Conservation (phyloP, 106 monocot genomes). For the Dendrobium nobile region DNA sequence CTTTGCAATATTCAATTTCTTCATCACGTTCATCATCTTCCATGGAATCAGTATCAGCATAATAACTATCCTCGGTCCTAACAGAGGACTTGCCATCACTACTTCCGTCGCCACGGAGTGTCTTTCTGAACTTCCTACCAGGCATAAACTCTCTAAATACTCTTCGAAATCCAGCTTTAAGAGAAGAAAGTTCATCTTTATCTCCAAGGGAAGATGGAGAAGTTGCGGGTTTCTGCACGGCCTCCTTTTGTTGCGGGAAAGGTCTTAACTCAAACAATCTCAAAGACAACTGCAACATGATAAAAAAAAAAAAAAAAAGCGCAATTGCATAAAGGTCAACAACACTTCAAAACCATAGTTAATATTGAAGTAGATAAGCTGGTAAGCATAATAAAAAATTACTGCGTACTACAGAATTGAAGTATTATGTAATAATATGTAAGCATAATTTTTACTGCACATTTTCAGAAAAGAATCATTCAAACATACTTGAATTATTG, state of each 20-base stretch:
- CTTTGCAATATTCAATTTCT: slow-evolving; percentile 31
- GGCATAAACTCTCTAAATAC: slow-evolving; percentile 38
- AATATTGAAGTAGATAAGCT: too few species aligned
- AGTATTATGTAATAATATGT: too few species aligned
- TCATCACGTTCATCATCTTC: slow-evolving; percentile 36
- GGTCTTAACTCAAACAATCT: slow-evolving; percentile 3
- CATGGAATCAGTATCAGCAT: neutral
- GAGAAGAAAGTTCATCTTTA: slow-evolving; percentile 54
- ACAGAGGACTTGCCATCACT: slow-evolving; percentile 20
- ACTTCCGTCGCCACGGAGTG: slow-evolving; percentile 25
- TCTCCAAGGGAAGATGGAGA: neutral
- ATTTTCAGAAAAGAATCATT: neutral
- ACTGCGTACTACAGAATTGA: too few species aligned
- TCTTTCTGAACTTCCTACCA: slow-evolving; percentile 26
- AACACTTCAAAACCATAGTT: too few species aligned
- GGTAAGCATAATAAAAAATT: too few species aligned
- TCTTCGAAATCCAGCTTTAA: slow-evolving; percentile 50
- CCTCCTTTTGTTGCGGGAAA: neutral
- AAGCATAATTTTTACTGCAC: too few species aligned
- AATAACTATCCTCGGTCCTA: neutral
- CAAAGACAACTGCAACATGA: slow-evolving; percentile 1
- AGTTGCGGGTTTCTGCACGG: neutral
- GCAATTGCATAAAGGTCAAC: too few species aligned
- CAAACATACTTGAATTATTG: slow-evolving; percentile 49
- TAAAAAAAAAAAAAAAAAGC: neutral